Base-by-base conservation (phyloP, 1,284 basidiomycete genomes). In the Ganoderma meredithae region DNA sequence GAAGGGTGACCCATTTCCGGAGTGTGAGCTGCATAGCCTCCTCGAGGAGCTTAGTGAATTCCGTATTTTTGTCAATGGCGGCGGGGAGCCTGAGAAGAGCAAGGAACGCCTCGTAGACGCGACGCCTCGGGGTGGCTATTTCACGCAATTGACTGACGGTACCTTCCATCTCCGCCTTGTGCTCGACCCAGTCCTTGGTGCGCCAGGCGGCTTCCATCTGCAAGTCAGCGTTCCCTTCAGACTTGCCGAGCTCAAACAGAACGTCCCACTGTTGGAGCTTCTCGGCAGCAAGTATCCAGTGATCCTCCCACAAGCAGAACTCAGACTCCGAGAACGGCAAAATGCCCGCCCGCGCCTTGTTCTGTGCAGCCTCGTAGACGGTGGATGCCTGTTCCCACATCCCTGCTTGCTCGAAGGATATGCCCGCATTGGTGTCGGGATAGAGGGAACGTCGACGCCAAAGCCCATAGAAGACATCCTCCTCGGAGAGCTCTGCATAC, bases 201-300 rank as follows among this genome's bases (percentile, higher is more conserved):
- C 98, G 86, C 98, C 98, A 99, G 0, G 96, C 96, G 75, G 96
- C 95, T 80, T 99, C 98, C 60, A 99, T 86, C 74, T 96, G 85
- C 53, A 99, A 83, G 77, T 99, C 98, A 67, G 96, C 90, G 78
- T 99, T 98, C 62, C 90, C 90, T 79, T 99, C 98, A 64, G 87
- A 90, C 73, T 92, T 92, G 1, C 96, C 96, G n/a, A 99, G 87
- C 61, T 99, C 97, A 69, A 94, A 90, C 19, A 99, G 85, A 47
- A 95, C 89, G 69, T 99, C 98, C 98, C 98, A 99, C 76, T 99
- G 94, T 79, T 99, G 98, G 33, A 99, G 84, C 81, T 99, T 99
- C 81, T 98, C 95, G 0, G 96, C 94, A 4, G 97, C 90, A 19
- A 98, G 83, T 70, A 99, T 95, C 98, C 98, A 99, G 80, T 99